Conservation (phyloP, 2,329 filamentous ascomycete species). For the Elsinoe australis region DNA sequence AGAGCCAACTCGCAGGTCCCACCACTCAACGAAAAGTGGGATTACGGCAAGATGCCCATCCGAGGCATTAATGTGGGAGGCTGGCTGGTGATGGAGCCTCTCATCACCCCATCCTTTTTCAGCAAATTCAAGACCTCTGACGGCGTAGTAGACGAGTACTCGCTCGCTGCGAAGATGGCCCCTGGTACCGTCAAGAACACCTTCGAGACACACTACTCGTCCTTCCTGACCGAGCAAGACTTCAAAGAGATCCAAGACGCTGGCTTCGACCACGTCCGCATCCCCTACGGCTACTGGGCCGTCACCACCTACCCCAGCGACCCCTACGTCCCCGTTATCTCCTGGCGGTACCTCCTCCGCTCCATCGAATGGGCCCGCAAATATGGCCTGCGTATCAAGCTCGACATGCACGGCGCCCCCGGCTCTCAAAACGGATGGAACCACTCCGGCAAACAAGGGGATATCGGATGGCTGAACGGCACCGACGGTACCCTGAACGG, state of each 20-base stretch:
- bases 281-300: constrained; percentile 93
- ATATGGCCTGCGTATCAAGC: constrained; percentile 82
- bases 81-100: constrained; percentile 89
- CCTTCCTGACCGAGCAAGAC: constrained; percentile 75
- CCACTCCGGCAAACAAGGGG: constrained; percentile 76
- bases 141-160: constrained; percentile 81
- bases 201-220: constrained; percentile 86
- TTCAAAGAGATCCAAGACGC: constrained; percentile 79
- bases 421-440: constrained; percentile 98
- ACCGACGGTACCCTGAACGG: constrained; percentile 70
- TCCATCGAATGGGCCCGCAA: constrained; percentile 91
- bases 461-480: constrained; percentile 86
- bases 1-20: constrained; percentile 73
- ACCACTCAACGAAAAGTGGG: constrained; percentile 66
- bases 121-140: constrained; percentile 52
- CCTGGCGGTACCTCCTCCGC: constrained; percentile 88
- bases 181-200: constrained; percentile 53
- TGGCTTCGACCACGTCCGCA: constrained; percentile 92
- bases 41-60: constrained; percentile 70
- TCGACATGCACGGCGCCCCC: constrained; percentile 85
- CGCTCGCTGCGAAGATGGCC: constrained; percentile 64
- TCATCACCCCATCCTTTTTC: constrained; percentile 91
- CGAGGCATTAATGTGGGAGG: constrained; percentile 89
- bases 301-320: constrained; percentile 77
- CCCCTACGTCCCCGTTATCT: constrained; percentile 76